Base-by-base conservation (phyloP, 345 rosid genomes). In the Lepidium sativum region DNA sequence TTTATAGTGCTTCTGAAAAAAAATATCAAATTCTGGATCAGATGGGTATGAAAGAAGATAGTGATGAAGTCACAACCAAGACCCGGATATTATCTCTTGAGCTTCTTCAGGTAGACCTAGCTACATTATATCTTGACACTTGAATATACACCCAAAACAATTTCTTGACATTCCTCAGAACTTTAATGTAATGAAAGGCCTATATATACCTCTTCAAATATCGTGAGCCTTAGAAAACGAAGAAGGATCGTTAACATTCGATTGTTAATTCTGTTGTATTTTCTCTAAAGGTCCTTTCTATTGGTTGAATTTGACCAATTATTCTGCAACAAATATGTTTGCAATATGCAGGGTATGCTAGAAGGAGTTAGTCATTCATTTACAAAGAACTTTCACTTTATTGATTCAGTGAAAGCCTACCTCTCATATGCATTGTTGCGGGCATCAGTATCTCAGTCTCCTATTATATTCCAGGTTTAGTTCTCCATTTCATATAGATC, bases 21-120 rank as follows among this genome's bases (percentile, higher is more conserved):
- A 25, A 60, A 51, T 58, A 27, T 15, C 66, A 21, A 41, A 66
- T 67, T 50, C 8, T 57, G 45, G 25, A 72, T 73, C 84, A 94
- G 99, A 94, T 90, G 96, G 91, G 97, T 66, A 94, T 90, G 99
- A 94, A 90, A 80, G 99, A 94, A 82, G 99, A 88, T 72, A 83
- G 53, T 70, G 97, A 90, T 82, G 99, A 90, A 75, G 87, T 94
- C 70, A 90, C 99, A 16, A 83, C 76, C 61, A 94, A 86, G 84
- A 90, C 95, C 41, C 86, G 96, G 53, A 84, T 94, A 68, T 69
- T 94, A 77, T 94, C 97, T 71, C 91, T 94, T 64, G 99, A 94
- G 77, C 99, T 94, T 78, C 89, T 94, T 63, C 99, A 94, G 97
- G 99, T 94, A 63, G 43, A 34, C 58, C 59, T 75, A 65, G 39